Conservation (phyloP, 2,329 filamentous ascomycete genomes). For the Conoideocrella luteorostrata region DNA sequence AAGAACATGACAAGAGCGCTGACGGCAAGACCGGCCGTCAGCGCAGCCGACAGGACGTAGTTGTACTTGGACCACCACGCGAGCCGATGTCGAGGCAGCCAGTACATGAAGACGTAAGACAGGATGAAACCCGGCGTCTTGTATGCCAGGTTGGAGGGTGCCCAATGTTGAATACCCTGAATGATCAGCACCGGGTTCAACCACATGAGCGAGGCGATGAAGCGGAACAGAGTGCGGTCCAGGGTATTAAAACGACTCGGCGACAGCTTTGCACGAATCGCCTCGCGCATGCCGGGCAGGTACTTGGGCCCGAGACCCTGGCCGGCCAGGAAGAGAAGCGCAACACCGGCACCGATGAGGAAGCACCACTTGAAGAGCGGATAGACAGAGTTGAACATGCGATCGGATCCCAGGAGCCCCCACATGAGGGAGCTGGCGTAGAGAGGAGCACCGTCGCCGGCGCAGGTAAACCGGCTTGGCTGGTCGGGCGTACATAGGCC, state of each 20-base stretch:
- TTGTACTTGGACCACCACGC: slow-evolving; percentile 43
- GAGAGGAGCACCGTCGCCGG: slow-evolving; percentile 40
- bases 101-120: slow-evolving; percentile 32
- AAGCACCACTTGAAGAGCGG: slow-evolving; percentile 35
- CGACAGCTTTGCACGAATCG: slow-evolving; percentile 22
- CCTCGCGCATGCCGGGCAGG: slow-evolving; percentile 24
- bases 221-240: slow-evolving; percentile 30
- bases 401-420: slow-evolving; percentile 44
- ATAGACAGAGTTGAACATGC: slow-evolving; percentile 37
- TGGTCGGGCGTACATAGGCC: slow-evolving; percentile 23
- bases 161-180: slow-evolving; percentile 37
- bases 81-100: slow-evolving; percentile 28
- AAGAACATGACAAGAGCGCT: slow-evolving; percentile 38
- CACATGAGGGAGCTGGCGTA: slow-evolving; percentile 31
- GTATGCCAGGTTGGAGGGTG: slow-evolving; percentile 35
- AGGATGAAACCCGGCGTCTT: slow-evolving; percentile 36
- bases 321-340: slow-evolving; percentile 25
- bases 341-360: slow-evolving; percentile 31
- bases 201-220: slow-evolving; percentile 32
- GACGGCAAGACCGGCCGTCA: slow-evolving; percentile 36
- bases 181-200: slow-evolving; percentile 35
- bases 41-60: slow-evolving; percentile 36
- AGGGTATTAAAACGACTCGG: slow-evolving; percentile 25
- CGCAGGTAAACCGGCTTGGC: slow-evolving; percentile 40
- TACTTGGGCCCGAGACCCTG: slow-evolving; percentile 12